Conservation (phyloP, 2,329 filamentous ascomycete genomes). For the Penicillium occitanis region DNA sequence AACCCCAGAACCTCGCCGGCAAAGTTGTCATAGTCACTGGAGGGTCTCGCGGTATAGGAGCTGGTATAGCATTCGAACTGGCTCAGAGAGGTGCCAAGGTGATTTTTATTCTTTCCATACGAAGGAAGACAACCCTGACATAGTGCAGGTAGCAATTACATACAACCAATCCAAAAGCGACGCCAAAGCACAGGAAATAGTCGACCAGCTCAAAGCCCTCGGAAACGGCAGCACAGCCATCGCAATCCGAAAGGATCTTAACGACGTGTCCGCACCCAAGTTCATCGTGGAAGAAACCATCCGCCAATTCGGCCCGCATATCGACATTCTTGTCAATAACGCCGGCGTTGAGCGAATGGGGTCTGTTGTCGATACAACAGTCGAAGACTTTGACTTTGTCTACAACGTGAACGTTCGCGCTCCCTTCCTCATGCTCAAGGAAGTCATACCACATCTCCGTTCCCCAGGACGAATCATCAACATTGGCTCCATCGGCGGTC, state of each 20-base stretch:
- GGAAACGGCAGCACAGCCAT: conserved; percentile 3
- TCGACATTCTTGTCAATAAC: conserved; percentile 35
- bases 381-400: conserved; percentile 54
- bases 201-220: conserved; percentile 17
- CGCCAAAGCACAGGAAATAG: conserved; percentile 29
- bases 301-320: background rate
- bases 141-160: conserved; percentile 41
- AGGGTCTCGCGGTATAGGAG: conserved; percentile 52
- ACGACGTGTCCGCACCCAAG: background rate
- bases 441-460: conserved; percentile 53
- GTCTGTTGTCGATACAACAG: conserved; percentile 44
- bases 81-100: conserved; percentile 47
- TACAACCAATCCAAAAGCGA: conserved; percentile 45
- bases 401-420: conserved; percentile 60
- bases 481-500: conserved; percentile 40
- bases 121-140: background rate
- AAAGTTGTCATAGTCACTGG: conserved; percentile 53
- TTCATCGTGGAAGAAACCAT: background rate
- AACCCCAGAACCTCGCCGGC: conserved; percentile 18
- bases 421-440: conserved; percentile 55
- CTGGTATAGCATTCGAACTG: conserved; percentile 49
- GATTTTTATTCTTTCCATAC: background rate
- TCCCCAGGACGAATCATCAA: conserved; percentile 57
- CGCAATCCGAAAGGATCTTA: conserved; percentile 4
- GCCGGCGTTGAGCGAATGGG: conserved; percentile 41